Conservation (phyloP, 805 yeast species). For the Suhomyces faveliae region DNA sequence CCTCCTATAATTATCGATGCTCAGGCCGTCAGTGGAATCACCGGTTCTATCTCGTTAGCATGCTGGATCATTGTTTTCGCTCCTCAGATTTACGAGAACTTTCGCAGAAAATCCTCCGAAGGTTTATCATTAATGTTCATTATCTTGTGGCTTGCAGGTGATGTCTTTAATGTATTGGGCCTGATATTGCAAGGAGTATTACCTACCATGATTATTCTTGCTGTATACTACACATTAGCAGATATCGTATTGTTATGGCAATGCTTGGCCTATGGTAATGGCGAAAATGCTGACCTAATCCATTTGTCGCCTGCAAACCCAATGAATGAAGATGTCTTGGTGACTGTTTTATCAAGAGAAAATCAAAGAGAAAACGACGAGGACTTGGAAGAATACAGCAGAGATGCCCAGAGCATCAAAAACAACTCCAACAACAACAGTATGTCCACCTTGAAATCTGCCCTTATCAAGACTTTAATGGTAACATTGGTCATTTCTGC, state of each 20-base stretch:
- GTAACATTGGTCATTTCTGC: slow-evolving; percentile 66
- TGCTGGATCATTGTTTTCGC: slow-evolving; percentile 98
- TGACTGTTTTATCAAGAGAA: slow-evolving; percentile 53
- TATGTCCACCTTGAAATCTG: slow-evolving; percentile 21
- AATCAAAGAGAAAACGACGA: slow-evolving; percentile 15
- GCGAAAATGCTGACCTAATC: slow-evolving; percentile 61
- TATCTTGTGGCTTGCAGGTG: slow-evolving; percentile 90
- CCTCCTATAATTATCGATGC: slow-evolving; percentile 66
- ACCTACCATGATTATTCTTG: slow-evolving; percentile 92
- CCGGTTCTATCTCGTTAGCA: slow-evolving; percentile 87
- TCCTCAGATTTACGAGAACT: slow-evolving; percentile 93
- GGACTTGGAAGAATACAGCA: slow-evolving; percentile 18
- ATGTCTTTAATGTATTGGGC: slow-evolving; percentile 89
- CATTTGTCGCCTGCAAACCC: slow-evolving; percentile 91
- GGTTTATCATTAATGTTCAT: slow-evolving; percentile 87
- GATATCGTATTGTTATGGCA: slow-evolving; percentile 83
- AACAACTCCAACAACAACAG: not conserved
- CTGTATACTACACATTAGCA: slow-evolving; percentile 89
- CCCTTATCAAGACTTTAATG: slow-evolving; percentile 44
- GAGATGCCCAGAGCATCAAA: slow-evolving; percentile 12
- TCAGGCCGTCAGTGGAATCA: slow-evolving; percentile 73
- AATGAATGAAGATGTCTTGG: slow-evolving; percentile 64
- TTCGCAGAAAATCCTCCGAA: slow-evolving; percentile 79
- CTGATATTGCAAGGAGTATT: slow-evolving; percentile 85
- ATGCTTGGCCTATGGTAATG: slow-evolving; percentile 75